Conservation (phyloP, 2,329 filamentous ascomycete genomes). For the Monilinia fructicola region DNA sequence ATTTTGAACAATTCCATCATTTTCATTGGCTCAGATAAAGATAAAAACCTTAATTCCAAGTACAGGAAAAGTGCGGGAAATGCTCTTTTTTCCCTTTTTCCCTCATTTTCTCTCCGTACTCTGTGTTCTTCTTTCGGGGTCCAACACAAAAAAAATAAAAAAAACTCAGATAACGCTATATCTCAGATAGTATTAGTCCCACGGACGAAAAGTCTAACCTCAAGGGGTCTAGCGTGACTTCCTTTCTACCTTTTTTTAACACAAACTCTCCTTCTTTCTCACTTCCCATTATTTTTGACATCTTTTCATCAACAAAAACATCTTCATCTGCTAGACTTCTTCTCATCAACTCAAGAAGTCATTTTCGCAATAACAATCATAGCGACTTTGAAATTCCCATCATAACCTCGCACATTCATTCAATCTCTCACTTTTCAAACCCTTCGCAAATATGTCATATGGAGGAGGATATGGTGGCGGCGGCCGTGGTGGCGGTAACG, state of each 20-base stretch:
- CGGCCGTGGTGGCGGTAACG: conserved; percentile 47
- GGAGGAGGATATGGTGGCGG: conserved; percentile 53
- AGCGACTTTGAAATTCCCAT: conserved; percentile 24
- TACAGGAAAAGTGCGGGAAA: not conserved
- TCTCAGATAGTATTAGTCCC: not conserved
- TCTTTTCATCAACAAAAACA: conserved; percentile 28
- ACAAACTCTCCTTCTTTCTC: conserved; percentile 26
- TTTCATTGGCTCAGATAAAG: conserved; percentile 3
- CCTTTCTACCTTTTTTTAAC: conserved; percentile 25
- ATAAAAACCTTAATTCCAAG: not conserved
- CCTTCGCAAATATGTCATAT: conserved; percentile 61
- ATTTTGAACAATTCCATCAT: conserved; percentile 15
- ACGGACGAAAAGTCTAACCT: not conserved
- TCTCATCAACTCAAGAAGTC: conserved; percentile 32
- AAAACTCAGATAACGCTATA: not conserved
- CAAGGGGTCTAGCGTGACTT: not conserved
- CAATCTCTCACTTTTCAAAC: conserved; percentile 24
- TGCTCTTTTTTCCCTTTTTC: too few species aligned
- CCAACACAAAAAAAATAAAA: conserved; percentile 3
- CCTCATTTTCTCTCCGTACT: too few species aligned
- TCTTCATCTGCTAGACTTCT: conserved; percentile 26
- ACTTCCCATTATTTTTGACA: conserved; percentile 17
- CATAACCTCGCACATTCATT: conserved; percentile 23
- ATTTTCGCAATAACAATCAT: conserved; percentile 23
- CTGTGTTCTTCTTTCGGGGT: conserved; percentile 10